Conservation (phyloP, 768 basidiomycete genomes). For the Jaapia argillacea region DNA sequence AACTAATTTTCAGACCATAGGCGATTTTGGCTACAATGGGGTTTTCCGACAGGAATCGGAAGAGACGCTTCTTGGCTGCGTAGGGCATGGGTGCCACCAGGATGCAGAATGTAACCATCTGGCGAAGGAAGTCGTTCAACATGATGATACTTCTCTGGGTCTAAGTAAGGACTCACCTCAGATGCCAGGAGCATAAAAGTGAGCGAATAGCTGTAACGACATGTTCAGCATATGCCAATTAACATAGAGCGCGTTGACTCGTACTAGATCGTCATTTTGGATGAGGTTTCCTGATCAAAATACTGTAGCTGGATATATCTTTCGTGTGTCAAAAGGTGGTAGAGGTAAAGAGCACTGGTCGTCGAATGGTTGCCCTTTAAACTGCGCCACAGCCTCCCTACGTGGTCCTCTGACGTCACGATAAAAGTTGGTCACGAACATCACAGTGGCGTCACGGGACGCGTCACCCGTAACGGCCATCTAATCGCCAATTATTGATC, state of each 20-base stretch:
- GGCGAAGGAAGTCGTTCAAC: neutral
- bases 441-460: no score
- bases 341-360: no score
- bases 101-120: conserved; percentile 80
- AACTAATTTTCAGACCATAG: conserved; percentile 88
- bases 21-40: conserved; percentile 73
- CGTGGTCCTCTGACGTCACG: no score
- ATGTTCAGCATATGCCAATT: neutral
- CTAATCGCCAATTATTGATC: no score
- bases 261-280: conserved; percentile 40
- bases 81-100: conserved; percentile 85
- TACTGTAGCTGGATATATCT: no score
- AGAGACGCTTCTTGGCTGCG: conserved; percentile 54
- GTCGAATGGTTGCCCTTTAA: no score
- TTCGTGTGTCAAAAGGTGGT: no score
- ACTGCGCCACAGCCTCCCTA: no score
- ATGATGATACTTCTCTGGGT: neutral
- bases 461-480: no score
- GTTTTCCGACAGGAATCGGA: conserved; percentile 63
- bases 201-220: conserved; percentile 52
- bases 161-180: conserved; percentile 33
- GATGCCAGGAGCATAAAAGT: conserved; percentile 75
- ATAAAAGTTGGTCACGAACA: no score
- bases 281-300: no score
- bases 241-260: conserved; percentile 8